Evolutionary conservation across 176 grass and related monocot species (phyloP), one percentile per base, ranked within the genome.

Genomic region (Urochloa ruziziensis): DNA sequence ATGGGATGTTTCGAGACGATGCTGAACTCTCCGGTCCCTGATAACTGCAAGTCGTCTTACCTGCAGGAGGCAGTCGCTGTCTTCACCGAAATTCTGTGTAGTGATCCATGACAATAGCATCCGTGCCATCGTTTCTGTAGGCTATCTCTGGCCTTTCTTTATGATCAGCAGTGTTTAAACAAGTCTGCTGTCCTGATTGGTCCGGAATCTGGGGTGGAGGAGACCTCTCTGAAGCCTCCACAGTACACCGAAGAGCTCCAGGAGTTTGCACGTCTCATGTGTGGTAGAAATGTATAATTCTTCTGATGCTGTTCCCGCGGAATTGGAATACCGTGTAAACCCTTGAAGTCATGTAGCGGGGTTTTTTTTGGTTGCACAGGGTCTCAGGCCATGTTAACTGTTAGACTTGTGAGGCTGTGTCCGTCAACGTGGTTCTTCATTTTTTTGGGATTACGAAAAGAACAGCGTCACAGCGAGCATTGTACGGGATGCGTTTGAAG

Each of bases 1-100:
- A 93, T 98, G 96, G 74, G 35, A 53, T 98, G 91, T 75, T 95
- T 94, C 30, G 62, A 86, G 71, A 95, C 91, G 15, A 94, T 95
- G 87, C 85, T 93, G 37, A 79, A 78, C 0, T 89, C 91, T 28
- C 96, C 93, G 3, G 73, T 90, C 70, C 87, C 93, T 4, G 85
- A 85, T 78, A 91, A 95, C 10, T 34, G 56, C 28, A 83, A 81
- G 36, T 79, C 85, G 6, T 51, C 70, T 1, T 85, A 92, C 76
- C 79, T 95, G 44, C 96, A 91, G 86, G 84, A 93, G 42, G 93
- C 93, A 13, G 53, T 98, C 34, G 37, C 82, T 32, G 47, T 94
- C 69, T 95, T 98, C 76, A 89, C 96, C 8, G 80, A 93, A 68
- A 75, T 93, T 64, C 91, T 95, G 6, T 88, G 87, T 36, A 60